Evolutionary conservation across 176 grass and related monocot species (phyloP), one percentile per base, ranked within the genome.

Genomic region (Tillandsia fasciculata): DNA sequence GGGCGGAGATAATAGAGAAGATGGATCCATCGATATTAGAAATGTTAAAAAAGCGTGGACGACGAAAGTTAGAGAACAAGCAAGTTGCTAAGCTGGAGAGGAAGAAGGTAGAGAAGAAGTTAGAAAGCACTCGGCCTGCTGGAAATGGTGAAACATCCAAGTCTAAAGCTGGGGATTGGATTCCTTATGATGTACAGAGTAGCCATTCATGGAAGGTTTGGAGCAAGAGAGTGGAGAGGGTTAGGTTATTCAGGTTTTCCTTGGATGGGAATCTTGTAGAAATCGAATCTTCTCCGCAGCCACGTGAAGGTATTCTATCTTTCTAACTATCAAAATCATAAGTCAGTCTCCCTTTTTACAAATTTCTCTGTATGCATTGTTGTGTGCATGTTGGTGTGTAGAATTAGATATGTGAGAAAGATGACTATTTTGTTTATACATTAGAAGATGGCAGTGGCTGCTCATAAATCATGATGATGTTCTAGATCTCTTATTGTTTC

Each of bases 141-240:
- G 65, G 42, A 59, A 49, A n/a, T 61, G 20, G 1, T 63, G 87
- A 90, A 74, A 65, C 63, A 22, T n/a, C 54, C 42, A 74, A 9
- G 29, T 50, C 63, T 64, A 63, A 57, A 26, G 74, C 79, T 69
- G 72, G 63, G 49, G 77, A 83, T 50, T 87, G 74, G 82, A 75
- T 83, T 53, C 58, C 52, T 1, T 49, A 58, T 51, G 64, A 50
- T 77, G 81, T 81, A 78, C 70, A 80, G 23, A 72, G 48, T 72
- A 78, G 76, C 65, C 50, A 67, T 73, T 82, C 80, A 66, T 97
- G 94, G 94, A 87, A 81, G 78, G 70, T 22, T 20, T 97, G 94
- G 94, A 97, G 86, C 48, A 72, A 82, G 68, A 97, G 94, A 86
- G 89, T 97, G 53, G 89, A 97, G 77, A 79, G 50, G 42, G 77